Percentiles rank a stretch among this genome's conserved stretches.
Evolutionary conservation across 768 basidiomycete species (phyloP).

Genomic region (Suillus subaureus): DNA sequence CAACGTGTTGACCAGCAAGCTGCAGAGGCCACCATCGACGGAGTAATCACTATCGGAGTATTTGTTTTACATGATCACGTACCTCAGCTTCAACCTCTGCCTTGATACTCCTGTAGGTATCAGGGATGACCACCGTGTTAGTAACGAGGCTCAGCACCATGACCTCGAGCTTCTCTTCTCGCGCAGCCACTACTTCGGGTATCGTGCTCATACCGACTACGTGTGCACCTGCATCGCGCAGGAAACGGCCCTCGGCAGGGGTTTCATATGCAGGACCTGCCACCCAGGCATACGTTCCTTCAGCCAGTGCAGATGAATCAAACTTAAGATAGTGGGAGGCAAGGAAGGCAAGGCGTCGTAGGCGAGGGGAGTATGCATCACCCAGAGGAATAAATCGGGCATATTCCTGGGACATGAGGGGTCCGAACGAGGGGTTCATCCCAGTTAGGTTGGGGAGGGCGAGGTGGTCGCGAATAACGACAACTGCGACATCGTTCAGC

Average conservation of each 20-base stretch:
- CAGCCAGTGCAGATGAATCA: constrained; percentile 57
- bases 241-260: constrained; percentile 80
- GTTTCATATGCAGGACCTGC: constrained; percentile 91
- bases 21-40: constrained; percentile 29
- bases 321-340: constrained; percentile 67
- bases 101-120: constrained; percentile 64
- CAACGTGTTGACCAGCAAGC: constrained; percentile 61
- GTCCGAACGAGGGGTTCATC: constrained; percentile 80
- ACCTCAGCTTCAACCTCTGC: constrained; percentile 83
- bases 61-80: constrained; percentile 17
- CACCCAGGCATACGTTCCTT: constrained; percentile 91
- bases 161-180: constrained; percentile 74
- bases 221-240: constrained; percentile 75
- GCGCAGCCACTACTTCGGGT: constrained; percentile 82
- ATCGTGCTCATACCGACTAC: constrained; percentile 96
- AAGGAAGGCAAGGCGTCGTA: constrained; percentile 74
- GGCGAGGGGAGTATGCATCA: constrained; percentile 72
- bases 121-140: constrained; percentile 79
- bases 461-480: constrained; percentile 83
- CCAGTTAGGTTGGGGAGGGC: constrained; percentile 79
- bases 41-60: background rate
- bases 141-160: constrained; percentile 85
- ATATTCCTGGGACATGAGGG: constrained; percentile 54
- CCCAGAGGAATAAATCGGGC: constrained; percentile 85
- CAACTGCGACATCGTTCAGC: constrained; percentile 50